Evolutionary conservation across 2,329 filamentous ascomycete genomes (phyloP).

Genomic region (Diaporthe helianthi): DNA sequence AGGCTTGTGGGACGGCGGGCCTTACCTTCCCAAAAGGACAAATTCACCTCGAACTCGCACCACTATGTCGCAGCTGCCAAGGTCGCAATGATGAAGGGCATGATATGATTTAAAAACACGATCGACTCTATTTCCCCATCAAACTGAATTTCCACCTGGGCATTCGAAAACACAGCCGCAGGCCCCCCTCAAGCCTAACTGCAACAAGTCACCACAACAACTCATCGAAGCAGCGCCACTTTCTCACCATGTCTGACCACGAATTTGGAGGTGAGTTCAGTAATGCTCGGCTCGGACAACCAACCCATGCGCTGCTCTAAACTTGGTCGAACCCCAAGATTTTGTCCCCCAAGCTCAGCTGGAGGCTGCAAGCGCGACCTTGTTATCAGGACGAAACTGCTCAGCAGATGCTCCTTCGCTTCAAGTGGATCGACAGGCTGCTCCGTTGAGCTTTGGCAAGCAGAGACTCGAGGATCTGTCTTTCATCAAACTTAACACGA

Average conservation of each 20-base stretch:
- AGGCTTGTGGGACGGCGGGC: constrained; percentile 7
- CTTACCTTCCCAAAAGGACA: constrained; percentile 22
- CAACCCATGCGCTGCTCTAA: background rate
- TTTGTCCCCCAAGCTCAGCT: background rate
- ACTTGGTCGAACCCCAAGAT: background rate
- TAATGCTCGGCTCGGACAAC: background rate
- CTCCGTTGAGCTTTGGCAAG: background rate
- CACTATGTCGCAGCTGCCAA: constrained; percentile 27
- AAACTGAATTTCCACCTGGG: background rate
- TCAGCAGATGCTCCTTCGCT: background rate
- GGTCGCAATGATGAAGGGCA: constrained; percentile 29
- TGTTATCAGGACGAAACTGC: background rate
- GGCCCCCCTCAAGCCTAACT: background rate
- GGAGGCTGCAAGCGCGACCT: background rate
- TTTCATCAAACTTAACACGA: background rate
- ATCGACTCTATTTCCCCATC: background rate
- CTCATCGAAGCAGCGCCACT: background rate
- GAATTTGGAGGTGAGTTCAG: constrained; percentile 66
- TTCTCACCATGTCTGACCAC: constrained; percentile 66
- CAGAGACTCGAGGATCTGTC: background rate
- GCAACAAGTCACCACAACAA: background rate
- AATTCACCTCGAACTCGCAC: background rate
- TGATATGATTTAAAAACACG: constrained; percentile 8
- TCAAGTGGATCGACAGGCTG: constrained; percentile 13
- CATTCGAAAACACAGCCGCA: background rate